Base-by-base conservation (phyloP, 441 rosid species). In the Euphorbia celastroides region DNA sequence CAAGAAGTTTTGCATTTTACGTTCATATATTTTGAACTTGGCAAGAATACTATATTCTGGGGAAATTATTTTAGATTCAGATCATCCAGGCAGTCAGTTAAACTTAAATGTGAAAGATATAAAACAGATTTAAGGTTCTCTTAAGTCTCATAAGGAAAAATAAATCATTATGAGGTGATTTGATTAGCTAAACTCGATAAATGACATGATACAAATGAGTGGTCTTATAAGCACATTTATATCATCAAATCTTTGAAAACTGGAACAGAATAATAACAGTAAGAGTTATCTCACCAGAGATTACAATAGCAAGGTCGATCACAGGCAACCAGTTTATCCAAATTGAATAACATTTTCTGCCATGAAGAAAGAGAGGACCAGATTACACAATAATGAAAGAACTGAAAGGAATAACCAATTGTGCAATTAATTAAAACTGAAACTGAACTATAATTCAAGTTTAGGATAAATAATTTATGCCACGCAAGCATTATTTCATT, bases 321-420 rank as follows among this genome's bases (percentile, higher is more conserved):
- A 69, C 95, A 92, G 31, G 86, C 74, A 72, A 95, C 83, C 77
- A 84, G 59, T 67, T 75, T 85, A 82, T 95, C 99, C 95, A 92
- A 72, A 80, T 85, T 86, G 83, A 72, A 82, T 64, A 90, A 76
- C 68, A 95, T 72, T 78, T 84, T 86, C 97, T 95, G 89, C 65
- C 80, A 68, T 46, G 75, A 54, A 64, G 62, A 65, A 34, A 36
- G 38, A 51, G 20, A 23, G 57, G 38, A 58, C 71, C 58, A 68
- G 59, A 60, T 60, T 61, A 65, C 8, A 31, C 36, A 46, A 31
- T n/a, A 12, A 41, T 46, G 23, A 27, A 57, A 17, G 4, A 27
- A 50, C 23, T 46, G 23, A 41, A 34, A 72, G 25, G 11, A 14
- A 36, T 57, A 68, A 57, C 46, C 25, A 62, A 48, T 38, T 31